Base-by-base conservation (phyloP, 805 yeast species). In the Nakazawaea populi region DNA sequence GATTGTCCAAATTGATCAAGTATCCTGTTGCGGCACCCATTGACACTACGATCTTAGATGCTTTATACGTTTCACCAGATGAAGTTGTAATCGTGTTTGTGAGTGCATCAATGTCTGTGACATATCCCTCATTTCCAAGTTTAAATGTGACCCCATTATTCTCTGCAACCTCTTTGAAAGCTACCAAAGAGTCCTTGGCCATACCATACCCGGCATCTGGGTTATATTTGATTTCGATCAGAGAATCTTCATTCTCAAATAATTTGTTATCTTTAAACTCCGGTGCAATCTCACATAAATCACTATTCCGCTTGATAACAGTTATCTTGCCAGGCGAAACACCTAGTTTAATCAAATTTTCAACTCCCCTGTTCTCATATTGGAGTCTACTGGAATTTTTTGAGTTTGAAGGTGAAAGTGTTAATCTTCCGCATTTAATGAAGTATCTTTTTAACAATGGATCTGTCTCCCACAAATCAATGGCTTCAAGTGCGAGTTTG, bases 1-100 rank as follows among this genome's bases (percentile, higher is more conserved):
- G 55, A 10, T 53, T 48, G 5, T 59, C 52, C 47, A 64, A 55
- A 49, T 70, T 61, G 9, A 73, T 52, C 3, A 74, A 43, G 11
- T 41, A 49, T 0, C 70, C 70, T 1, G 76, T 64, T 8, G 66
- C 53, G 0, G 77, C 76, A 27, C 77, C 79, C 32, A 63, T 44
- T 1, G 68, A 54, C 2, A 74, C 56, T 1, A 74, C 37, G 2
- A 70, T 61, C 44, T 63, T 60, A 44, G 67, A 64, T 2, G 66
- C 70, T 4, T 46, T 48, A 46, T 61, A 63, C 1, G 48, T 31
- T 1, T 55, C 45, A 2, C 72, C 71, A 44, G 56, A 53, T 3
- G 63, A 54, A 4, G 44, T 31, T 4, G 54, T 51, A n/a, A 39
- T 28, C 1, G 52, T 49, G 38, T 49, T 47, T 5, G 11, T 18